Evolutionary conservation across 2,329 filamentous ascomycete species (phyloP).

Genomic region (Apiospora marii): DNA sequence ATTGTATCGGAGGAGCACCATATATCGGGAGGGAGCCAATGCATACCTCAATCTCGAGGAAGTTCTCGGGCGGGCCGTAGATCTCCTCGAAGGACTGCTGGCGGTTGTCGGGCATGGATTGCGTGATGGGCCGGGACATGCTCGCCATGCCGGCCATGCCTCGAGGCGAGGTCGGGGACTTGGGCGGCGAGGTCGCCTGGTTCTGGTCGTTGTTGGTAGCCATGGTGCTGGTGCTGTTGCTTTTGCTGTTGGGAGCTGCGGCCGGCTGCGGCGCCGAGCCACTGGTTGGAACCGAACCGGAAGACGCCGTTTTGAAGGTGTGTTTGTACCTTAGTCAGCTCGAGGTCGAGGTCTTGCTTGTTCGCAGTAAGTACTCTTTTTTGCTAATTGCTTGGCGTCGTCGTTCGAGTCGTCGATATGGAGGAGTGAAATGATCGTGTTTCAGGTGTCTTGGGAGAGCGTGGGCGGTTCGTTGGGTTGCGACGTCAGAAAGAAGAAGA

Average conservation of each 20-base stretch:
- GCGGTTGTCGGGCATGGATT: conserved; percentile 75
- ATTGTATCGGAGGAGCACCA: background rate
- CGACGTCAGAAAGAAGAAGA: background rate
- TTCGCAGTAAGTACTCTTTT: background rate
- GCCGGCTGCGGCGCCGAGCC: conserved; percentile 26
- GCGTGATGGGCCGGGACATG: conserved; percentile 63
- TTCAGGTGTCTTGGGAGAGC: background rate
- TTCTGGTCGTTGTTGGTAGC: conserved; percentile 22
- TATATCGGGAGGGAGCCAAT: background rate
- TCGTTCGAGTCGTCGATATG: background rate
- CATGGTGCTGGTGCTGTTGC: background rate
- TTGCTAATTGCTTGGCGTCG: background rate
- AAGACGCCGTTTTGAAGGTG: conserved; percentile 23
- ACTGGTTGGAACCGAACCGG: conserved; percentile 23
- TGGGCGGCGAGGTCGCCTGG: conserved; percentile 20
- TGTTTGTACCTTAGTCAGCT: background rate
- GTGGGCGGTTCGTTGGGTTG: conserved; percentile 9
- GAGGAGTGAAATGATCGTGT: background rate
- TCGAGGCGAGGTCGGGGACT: conserved; percentile 20
- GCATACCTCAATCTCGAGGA: conserved; percentile 93
- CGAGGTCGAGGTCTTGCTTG: background rate
- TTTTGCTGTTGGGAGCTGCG: conserved; percentile 3
- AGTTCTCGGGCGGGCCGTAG: conserved; percentile 98
- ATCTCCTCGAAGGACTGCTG: conserved; percentile 98
- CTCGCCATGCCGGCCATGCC: conserved; percentile 43